Percentiles rank a stretch among this genome's conserved stretches.
Conservation (phyloP, 2,329 filamentous ascomycete genomes). For the Geosmithia morbida region DNA sequence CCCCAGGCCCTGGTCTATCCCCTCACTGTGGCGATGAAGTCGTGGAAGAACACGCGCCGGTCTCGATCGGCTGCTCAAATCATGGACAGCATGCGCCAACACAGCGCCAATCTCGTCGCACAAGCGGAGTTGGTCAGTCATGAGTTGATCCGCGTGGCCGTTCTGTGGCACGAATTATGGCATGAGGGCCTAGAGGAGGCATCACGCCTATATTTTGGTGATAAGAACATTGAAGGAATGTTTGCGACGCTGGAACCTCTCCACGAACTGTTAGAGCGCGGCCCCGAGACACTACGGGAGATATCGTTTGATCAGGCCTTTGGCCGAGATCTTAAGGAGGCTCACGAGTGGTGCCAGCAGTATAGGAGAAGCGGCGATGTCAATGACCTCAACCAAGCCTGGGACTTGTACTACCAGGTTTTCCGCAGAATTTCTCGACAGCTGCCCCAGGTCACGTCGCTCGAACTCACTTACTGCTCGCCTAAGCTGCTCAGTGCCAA, state of each 20-base stretch:
- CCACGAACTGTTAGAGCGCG: slow-evolving; percentile 80
- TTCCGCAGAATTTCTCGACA: slow-evolving; percentile 93
- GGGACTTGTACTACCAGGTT: slow-evolving; percentile 98
- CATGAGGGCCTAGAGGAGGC: slow-evolving; percentile 96
- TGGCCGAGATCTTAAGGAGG: slow-evolving; percentile 86
- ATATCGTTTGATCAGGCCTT: slow-evolving; percentile 98
- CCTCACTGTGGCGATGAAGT: slow-evolving; percentile 96
- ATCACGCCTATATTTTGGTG: slow-evolving; percentile 89
- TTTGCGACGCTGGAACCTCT: slow-evolving; percentile 79
- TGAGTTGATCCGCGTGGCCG: slow-evolving; percentile 91
- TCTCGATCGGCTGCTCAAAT: slow-evolving; percentile 83
- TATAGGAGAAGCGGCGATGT: slow-evolving; percentile 82
- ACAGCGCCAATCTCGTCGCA: slow-evolving; percentile 83
- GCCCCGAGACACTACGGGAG: slow-evolving; percentile 85
- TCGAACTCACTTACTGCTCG: slow-evolving; percentile 94
- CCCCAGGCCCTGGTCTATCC: slow-evolving; percentile 95
- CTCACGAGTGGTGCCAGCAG: slow-evolving; percentile 87
- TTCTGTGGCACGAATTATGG: slow-evolving; percentile 98
- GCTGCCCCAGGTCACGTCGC: slow-evolving; percentile 76
- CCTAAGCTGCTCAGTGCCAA: slow-evolving; percentile 78
- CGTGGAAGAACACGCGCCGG: slow-evolving; percentile 62
- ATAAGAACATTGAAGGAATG: slow-evolving; percentile 97
- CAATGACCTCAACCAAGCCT: slow-evolving; percentile 92
- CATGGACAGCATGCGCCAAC: slow-evolving; percentile 96
- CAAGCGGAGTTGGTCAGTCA: slow-evolving; percentile 92